Evolutionary conservation across 2,329 filamentous ascomycete species (phyloP).

Genomic region (Colletotrichum tabaci): DNA sequence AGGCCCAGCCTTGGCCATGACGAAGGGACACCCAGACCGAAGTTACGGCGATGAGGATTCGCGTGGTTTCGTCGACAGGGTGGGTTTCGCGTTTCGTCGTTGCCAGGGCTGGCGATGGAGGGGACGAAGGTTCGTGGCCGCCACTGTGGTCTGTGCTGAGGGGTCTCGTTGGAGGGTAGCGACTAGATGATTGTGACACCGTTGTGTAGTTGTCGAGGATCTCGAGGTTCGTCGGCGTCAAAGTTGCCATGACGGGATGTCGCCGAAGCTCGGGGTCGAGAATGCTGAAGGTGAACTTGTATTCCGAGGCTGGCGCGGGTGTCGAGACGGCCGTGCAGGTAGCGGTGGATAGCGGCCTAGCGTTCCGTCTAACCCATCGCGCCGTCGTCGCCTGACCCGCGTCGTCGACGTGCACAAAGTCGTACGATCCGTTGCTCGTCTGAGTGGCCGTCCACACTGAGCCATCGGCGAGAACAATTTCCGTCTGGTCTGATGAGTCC

Average conservation of each 20-base stretch:
- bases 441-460: constrained; percentile 70
- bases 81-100: constrained; percentile 36
- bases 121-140: constrained; percentile 32
- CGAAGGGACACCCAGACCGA: constrained; percentile 47
- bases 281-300: constrained; percentile 82
- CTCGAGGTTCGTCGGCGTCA: constrained; percentile 75
- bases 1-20: constrained; percentile 43
- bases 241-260: constrained; percentile 81
- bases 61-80: constrained; percentile 45
- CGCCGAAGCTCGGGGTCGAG: constrained; percentile 78
- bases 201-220: constrained; percentile 78
- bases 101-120: constrained; percentile 10
- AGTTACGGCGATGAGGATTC: constrained; percentile 45
- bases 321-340: constrained; percentile 43
- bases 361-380: constrained; percentile 75
- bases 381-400: constrained; percentile 73
- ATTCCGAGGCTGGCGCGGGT: constrained; percentile 55
- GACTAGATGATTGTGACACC: constrained; percentile 64
- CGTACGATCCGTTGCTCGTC: constrained; percentile 71
- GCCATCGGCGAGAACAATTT: constrained; percentile 78
- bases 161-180: constrained; percentile 61
- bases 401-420: constrained; percentile 74
- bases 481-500: constrained; percentile 65
- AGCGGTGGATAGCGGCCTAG: constrained; percentile 45
- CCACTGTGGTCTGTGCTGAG: constrained; percentile 44